Conservation (phyloP, 352 stramenopile species). For the Phytophthora tubulina region DNA sequence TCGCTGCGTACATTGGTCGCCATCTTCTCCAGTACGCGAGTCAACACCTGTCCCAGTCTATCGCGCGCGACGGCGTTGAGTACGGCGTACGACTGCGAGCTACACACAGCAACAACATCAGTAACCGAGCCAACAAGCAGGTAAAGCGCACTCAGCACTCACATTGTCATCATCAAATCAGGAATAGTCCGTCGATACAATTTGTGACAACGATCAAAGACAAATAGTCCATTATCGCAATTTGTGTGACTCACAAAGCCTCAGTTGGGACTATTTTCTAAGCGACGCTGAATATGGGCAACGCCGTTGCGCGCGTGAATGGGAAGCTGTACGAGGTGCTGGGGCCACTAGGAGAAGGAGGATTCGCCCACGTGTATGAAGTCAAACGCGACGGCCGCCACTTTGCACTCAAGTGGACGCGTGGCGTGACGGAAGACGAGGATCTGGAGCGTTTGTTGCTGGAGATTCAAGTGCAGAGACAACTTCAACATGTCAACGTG, state of each 20-base stretch:
- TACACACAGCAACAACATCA: slow-evolving; percentile 15
- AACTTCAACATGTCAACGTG: slow-evolving; percentile 63
- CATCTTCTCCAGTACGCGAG: slow-evolving; percentile 69
- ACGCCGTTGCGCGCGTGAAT: slow-evolving; percentile 68
- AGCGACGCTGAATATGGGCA: slow-evolving; percentile 55
- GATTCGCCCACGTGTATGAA: slow-evolving; percentile 75
- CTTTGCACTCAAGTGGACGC: slow-evolving; percentile 77
- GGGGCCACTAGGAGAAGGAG: slow-evolving; percentile 67
- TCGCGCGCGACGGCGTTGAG: slow-evolving; percentile 61
- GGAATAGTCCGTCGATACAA: background rate
- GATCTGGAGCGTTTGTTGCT: slow-evolving; percentile 67
- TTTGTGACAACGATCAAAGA: too few relatives aligned
- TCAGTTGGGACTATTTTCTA: slow-evolving; percentile 7
- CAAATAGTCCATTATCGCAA: too few relatives aligned
- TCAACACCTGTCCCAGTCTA: slow-evolving; percentile 60
- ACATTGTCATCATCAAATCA: slow-evolving; percentile 21
- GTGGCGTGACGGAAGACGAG: slow-evolving; percentile 61
- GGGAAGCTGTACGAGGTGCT: slow-evolving; percentile 62
- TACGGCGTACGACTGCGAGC: slow-evolving; percentile 21
- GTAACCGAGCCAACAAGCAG: background rate
- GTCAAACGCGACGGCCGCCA: slow-evolving; percentile 49
- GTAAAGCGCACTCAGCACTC: background rate
- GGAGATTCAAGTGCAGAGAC: slow-evolving; percentile 77
- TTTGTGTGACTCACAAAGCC: background rate
- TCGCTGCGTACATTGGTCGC: slow-evolving; percentile 40